Base-by-base conservation (phyloP, 345 rosid genomes). In the Ceriops zippeliana region DNA sequence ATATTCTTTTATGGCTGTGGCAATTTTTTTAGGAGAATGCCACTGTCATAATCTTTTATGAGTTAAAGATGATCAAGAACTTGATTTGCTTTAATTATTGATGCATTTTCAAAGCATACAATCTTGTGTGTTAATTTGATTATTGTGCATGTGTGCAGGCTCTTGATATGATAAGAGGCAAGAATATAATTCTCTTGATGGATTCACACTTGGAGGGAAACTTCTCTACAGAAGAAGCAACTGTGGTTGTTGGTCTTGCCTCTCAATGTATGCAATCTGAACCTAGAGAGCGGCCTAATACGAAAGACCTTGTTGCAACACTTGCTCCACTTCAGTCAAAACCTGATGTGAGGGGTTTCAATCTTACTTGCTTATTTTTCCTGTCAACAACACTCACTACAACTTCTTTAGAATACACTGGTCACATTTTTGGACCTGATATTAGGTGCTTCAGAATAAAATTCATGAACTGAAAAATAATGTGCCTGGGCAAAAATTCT, bases 141-240 rank as follows among this genome's bases (percentile, higher is more conserved):
- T 20, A 64, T n/a, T 78, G 4, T 72, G 38, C 28, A 38, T 68
- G 58, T 53, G 27, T 75, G 47, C 88, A 96, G 99, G 98, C 98
- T 58, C 90, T 96, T 56, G 99, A 90, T 73, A 96, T 89, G 97
- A 96, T 96, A 54, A 86, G 87, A 13, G 88, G 87, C 28, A 84
- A 87, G 76, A 90, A 92, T 80, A 88, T 87, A 66, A 78, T 64
- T 72, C 72, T 78, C 21, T 81, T 96, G 70, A 89, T 90, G 98
- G 99, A 96, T 67, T 96, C 99, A 58, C 98, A 90, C 77, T 82
- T 92, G 60, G 97, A 90, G 67, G 98, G 95, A 26, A 96, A 90
- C 37, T 90, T 90, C 77, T 90, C 96, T 61, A 82, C 84, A 1
- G 97, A 96, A 76, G 95, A 96, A 79, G 99, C 98, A 63, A 91